phyloP scores from a whole-genome alignment of 2,329 filamentous ascomycete genomes.

The Leptographium procerum region DNA sequence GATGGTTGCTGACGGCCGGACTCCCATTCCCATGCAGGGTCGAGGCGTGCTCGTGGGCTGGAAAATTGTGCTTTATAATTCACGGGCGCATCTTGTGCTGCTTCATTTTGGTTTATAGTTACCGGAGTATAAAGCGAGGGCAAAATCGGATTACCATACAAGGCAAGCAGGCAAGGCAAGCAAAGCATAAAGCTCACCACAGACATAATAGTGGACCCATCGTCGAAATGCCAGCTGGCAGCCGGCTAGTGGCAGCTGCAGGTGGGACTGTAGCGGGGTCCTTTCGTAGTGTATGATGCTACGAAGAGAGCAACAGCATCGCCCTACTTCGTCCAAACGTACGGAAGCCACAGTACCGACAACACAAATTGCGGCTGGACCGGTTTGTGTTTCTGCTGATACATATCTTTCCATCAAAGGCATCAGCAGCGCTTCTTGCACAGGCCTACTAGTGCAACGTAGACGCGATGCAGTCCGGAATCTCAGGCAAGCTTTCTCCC shows the following conservation, averaged over 20 bases:
- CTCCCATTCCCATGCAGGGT: too few species aligned
- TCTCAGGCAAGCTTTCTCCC: constrained; percentile 44
- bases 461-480: constrained; percentile 63
- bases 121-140: not conserved
- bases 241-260: not conserved
- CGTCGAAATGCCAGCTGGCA: not conserved
- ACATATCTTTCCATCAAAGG: not conserved
- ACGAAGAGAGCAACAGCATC: not conserved
- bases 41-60: not conserved
- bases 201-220: not conserved
- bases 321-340: not conserved
- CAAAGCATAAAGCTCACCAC: not conserved
- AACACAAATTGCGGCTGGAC: not conserved
- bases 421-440: not conserved
- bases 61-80: not conserved
- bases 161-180: not conserved
- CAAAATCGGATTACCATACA: not conserved
- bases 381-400: not conserved
- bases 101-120: not conserved
- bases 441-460: not conserved
- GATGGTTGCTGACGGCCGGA: not conserved
- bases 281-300: not conserved
- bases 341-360: not conserved
- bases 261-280: not conserved
- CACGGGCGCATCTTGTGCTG: not conserved